Percentiles rank a stretch among this genome's conserved stretches.
Evolutionary conservation across 306 rosid genomes (phyloP).

Genomic region (Lithocarpus polystachyus): DNA sequence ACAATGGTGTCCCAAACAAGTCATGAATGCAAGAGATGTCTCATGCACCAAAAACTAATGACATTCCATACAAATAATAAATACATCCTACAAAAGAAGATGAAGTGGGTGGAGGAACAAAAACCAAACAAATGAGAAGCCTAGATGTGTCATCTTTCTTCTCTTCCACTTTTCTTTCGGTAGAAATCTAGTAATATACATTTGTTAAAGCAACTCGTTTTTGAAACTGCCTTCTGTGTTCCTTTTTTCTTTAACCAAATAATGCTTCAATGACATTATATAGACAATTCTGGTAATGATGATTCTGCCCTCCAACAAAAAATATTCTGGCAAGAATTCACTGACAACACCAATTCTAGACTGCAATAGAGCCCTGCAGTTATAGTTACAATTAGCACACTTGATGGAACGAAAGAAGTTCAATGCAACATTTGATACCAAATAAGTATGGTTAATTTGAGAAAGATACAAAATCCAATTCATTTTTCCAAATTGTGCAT

Average conservation of each 20-base stretch:
- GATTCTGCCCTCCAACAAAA: conserved; percentile 2
- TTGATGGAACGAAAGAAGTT: not conserved
- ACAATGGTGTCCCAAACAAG: too few species aligned
- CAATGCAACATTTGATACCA: not conserved
- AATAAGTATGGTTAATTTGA: not conserved
- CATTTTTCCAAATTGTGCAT: not conserved
- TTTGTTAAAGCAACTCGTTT: not conserved
- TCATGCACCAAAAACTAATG: too few species aligned
- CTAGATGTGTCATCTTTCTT: not conserved
- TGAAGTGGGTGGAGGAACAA: not conserved
- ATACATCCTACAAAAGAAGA: not conserved
- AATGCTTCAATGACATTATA: not conserved
- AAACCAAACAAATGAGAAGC: not conserved
- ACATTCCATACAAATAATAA: not conserved
- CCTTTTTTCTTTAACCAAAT: not conserved
- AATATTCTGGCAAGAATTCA: conserved; percentile 3
- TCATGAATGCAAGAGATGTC: too few species aligned
- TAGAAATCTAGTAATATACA: not conserved
- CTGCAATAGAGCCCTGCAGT: not conserved
- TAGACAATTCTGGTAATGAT: conserved; percentile 3
- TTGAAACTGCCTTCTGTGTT: not conserved
- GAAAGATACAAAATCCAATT: not conserved
- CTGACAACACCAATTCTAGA: conserved; percentile 4
- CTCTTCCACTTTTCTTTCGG: not conserved
- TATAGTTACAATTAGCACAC: not conserved